phyloP scores from a whole-genome alignment of 768 basidiomycete genomes.

The Strobilomyces echinocephalus region DNA sequence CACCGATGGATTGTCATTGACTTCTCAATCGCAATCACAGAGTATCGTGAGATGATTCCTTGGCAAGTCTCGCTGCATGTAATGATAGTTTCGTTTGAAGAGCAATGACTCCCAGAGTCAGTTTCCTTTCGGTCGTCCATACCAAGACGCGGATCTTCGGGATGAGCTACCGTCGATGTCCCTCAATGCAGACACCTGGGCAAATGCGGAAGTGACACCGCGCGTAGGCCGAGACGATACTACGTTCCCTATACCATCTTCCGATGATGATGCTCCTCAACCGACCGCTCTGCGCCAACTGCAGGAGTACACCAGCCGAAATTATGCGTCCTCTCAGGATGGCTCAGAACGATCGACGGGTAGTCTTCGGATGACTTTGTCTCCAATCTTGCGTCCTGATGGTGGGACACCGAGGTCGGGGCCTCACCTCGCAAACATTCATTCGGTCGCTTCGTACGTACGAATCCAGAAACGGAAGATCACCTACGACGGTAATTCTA shows the following conservation, averaged over 20 bases:
- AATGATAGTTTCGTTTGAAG: slow-evolving; percentile 19
- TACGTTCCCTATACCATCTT: slow-evolving; percentile 6
- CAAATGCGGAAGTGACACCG: neutral
- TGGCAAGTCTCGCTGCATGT: slow-evolving; percentile 6
- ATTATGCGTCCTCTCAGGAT: neutral
- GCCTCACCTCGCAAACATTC: neutral
- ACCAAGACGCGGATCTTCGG: slow-evolving; percentile 19
- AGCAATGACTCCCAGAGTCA: neutral
- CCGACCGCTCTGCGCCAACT: slow-evolving; percentile 12
- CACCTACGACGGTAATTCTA: slow-evolving; percentile 2
- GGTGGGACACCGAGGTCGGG: neutral
- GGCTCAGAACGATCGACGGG: slow-evolving; percentile 1
- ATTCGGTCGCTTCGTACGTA: neutral
- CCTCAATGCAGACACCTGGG: neutral
- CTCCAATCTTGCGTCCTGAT: neutral
- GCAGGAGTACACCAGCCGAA: slow-evolving; percentile 14
- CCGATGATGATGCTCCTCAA: neutral
- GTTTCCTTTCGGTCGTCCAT: neutral
- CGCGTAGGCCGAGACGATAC: slow-evolving; percentile 6
- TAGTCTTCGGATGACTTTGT: neutral
- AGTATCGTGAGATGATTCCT: slow-evolving; percentile 25
- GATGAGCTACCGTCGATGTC: slow-evolving; percentile 14
- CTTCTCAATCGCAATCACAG: slow-evolving; percentile 34
- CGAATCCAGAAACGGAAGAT: slow-evolving; percentile 11
- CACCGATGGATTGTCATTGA: slow-evolving; percentile 39